Base-by-base conservation (phyloP, 2,329 filamentous ascomycete species). In the Coniochaeta prunicola region DNA sequence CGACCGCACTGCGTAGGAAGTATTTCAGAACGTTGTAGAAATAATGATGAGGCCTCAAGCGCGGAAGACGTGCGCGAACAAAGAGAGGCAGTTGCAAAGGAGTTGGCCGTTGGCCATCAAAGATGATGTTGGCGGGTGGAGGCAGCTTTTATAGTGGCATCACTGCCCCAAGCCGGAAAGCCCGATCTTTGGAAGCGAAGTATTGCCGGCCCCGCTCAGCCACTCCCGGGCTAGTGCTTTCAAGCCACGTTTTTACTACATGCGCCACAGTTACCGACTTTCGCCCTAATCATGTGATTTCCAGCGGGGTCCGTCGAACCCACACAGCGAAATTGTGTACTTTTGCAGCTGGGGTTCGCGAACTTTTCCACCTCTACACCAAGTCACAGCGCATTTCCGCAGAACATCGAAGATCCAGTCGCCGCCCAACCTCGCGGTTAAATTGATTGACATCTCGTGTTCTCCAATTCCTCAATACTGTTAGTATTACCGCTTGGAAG, bases 371-470 rank as follows among this genome's bases (percentile, higher is more conserved):
- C 28, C 28, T 62, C 28, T 60, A 53, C 26, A 6, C 10, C 26
- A 62, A 56, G 48, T 55, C 61, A 57, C 55, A 62, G 56, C 62
- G 58, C 66, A 66, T 67, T 69, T 68, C 73, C 69, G 71, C 72
- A 84, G 90, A 88, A 96, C 91, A 33, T 91, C 84, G 91, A 94
- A 91, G 92, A 88, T 85, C 96, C 93, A 97, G 93, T 97, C 93
- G 96, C 93, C 93, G 92, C 89, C 21, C 87, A 90, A 87, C 77
- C 71, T 78, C 77, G 90, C 92, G 93, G 93, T 97, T 96, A 96
- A 97, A 96, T 89, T 87, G 93, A 97, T 97, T 97, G 93, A 92
- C 81, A 82, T 89, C 89, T 92, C 90, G 83, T 88, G 89, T 92
- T 92, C 86, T 77, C 68, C 58, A 66, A 66, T 65, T 65, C 59